Evolutionary conservation across 805 yeast species (phyloP).

Genomic region (Monosporozyma siamensis): DNA sequence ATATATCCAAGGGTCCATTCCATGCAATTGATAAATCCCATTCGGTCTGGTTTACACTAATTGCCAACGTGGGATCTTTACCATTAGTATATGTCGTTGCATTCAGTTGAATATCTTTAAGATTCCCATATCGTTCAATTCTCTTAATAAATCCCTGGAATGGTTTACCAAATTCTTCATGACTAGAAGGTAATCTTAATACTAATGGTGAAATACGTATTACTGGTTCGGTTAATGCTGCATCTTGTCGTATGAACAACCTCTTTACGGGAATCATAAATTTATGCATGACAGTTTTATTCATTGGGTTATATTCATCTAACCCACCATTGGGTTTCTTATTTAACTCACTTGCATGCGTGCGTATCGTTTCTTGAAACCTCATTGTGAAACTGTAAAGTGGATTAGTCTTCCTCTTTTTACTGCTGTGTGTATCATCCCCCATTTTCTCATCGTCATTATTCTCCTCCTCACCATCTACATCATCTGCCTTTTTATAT

Average conservation of each 20-base stretch:
- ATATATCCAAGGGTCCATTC: slow-evolving; percentile 28
- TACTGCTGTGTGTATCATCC: neutral
- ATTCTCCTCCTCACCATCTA: no score
- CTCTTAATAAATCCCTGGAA: slow-evolving; percentile 48
- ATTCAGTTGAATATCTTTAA: slow-evolving; percentile 41
- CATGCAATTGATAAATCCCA: slow-evolving; percentile 29
- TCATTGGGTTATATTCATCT: slow-evolving; percentile 4
- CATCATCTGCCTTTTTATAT: slow-evolving; percentile 6
- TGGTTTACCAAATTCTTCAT: slow-evolving; percentile 31
- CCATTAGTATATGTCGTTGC: slow-evolving; percentile 24
- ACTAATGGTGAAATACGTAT: slow-evolving; percentile 35
- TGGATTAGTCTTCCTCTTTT: slow-evolving; percentile 13
- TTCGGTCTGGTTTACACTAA: slow-evolving; percentile 25
- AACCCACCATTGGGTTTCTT: neutral
- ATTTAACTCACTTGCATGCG: slow-evolving; percentile 7
- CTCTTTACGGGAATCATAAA: slow-evolving; percentile 65
- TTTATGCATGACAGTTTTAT: slow-evolving; percentile 46
- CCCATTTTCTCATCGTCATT: neutral
- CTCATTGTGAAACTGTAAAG: slow-evolving; percentile 24
- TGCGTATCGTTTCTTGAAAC: slow-evolving; percentile 23
- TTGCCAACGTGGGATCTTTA: slow-evolving; percentile 12
- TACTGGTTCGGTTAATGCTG: slow-evolving; percentile 53
- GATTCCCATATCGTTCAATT: slow-evolving; percentile 53
- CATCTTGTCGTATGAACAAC: slow-evolving; percentile 45
- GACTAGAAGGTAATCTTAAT: slow-evolving; percentile 32